These are phyloP conservation scores for Saccharomycopsis sp. DNA, from an alignment of 805 yeast genomes.

Conservation along the genomic window DNA sequence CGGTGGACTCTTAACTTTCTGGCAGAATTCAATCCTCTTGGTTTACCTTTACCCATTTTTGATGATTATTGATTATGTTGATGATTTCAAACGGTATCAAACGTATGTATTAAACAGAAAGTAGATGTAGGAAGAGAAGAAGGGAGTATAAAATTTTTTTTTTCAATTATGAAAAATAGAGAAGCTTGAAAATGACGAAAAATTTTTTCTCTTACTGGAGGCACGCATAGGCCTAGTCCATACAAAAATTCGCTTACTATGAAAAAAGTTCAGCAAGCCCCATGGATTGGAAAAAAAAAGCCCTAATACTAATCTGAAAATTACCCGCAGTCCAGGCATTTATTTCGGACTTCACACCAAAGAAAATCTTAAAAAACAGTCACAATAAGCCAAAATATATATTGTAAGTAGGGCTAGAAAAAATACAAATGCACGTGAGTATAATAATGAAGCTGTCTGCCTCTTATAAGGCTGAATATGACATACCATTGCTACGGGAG, in stretches of 20 bases:
- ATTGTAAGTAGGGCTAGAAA: background rate
- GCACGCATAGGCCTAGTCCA: background rate
- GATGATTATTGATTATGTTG: slow-evolving; percentile 16
- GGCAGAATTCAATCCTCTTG: slow-evolving; percentile 99
- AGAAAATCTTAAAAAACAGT: background rate
- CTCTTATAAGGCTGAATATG: too few relatives aligned
- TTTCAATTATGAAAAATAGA: slow-evolving; percentile 1
- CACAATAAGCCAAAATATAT: too few relatives aligned
- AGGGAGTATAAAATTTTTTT: background rate
- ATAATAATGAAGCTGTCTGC: too few relatives aligned
- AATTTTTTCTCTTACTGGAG: background rate
- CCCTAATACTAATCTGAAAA: background rate
- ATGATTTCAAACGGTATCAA: slow-evolving; percentile 2
- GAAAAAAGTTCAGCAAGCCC: background rate
- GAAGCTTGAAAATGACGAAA: background rate
- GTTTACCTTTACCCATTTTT: slow-evolving; percentile 99
- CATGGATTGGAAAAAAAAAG: background rate
- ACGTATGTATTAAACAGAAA: background rate
- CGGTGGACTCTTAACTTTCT: slow-evolving; percentile 99
- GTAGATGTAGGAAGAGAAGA: background rate
- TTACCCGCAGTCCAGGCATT: too few relatives aligned
- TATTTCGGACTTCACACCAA: too few relatives aligned
- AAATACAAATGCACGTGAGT: background rate
- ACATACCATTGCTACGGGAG: background rate
- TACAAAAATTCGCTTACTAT: background rate